These are phyloP conservation scores for Pichia sp. DNA, from an alignment of 1,139 yeast genomes.

Conservation along the genomic window DNA sequence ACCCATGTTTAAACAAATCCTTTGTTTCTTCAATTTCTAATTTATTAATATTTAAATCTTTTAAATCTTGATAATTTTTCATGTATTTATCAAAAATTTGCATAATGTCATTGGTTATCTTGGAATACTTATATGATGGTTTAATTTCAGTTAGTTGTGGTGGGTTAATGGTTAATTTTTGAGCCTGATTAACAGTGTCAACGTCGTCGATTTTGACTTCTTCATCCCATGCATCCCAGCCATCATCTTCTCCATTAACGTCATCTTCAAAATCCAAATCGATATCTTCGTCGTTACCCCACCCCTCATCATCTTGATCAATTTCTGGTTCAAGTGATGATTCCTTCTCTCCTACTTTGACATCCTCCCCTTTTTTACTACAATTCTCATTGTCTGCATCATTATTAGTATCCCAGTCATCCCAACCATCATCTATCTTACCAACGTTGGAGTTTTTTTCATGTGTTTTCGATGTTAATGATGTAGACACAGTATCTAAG, in stretches of 20 bases:
- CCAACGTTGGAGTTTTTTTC: not conserved
- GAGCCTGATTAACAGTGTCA: not conserved
- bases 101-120: slow-evolving; percentile 9
- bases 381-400: slow-evolving; percentile 19
- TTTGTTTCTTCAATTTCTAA: slow-evolving; percentile 17
- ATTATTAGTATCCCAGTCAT: not conserved
- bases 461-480: not conserved
- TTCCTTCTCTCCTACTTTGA: not conserved
- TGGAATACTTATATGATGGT: slow-evolving; percentile 16
- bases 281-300: slow-evolving; percentile 17
- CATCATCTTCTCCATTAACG: slow-evolving; percentile 19
- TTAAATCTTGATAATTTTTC: slow-evolving; percentile 12
- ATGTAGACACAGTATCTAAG: not conserved
- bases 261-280: slow-evolving; percentile 11
- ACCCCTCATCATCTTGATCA: slow-evolving; percentile 15
- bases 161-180: not conserved
- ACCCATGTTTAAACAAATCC: slow-evolving; percentile 19
- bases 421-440: not conserved
- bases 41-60: slow-evolving; percentile 2
- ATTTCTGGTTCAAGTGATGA: slow-evolving; percentile 12
- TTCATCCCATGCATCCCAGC: slow-evolving; percentile 26
- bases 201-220: slow-evolving; percentile 17
- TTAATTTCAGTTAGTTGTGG: not conserved
- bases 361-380: slow-evolving; percentile 9
- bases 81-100: slow-evolving; percentile 17